Conservation (phyloP, 306 rosid genomes). For the Pyrus communis region DNA sequence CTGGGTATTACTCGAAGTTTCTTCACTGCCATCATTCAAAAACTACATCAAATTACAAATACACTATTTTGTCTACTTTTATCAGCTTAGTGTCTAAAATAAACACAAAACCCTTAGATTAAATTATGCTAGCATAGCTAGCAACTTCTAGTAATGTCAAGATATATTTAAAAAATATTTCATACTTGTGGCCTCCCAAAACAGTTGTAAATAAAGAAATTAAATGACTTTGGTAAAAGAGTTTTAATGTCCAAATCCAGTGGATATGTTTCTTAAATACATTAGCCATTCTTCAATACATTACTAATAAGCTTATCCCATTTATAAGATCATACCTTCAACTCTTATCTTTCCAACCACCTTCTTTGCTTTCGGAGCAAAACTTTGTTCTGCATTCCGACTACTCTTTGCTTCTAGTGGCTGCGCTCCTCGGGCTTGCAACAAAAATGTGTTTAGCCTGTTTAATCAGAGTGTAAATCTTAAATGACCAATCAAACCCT, state of each 20-base stretch:
- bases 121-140: background rate
- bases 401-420: conserved; percentile 42
- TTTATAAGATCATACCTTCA: conserved; percentile 52
- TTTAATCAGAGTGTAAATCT: background rate
- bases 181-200: background rate
- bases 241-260: background rate
- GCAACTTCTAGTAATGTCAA: background rate
- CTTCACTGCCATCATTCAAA: conserved; percentile 50
- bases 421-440: conserved; percentile 63
- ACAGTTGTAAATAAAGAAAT: background rate
- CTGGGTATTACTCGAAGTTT: conserved; percentile 77
- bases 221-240: background rate
- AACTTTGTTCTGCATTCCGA: conserved; percentile 53
- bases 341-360: conserved; percentile 87
- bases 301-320: background rate
- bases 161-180: background rate
- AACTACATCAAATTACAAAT: background rate
- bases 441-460: conserved; percentile 74
- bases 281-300: background rate
- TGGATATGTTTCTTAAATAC: background rate
- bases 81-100: background rate
- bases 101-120: background rate
- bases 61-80: background rate
- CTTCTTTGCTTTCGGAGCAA: conserved; percentile 49
- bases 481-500: conserved; percentile 3